Base-by-base conservation (phyloP, 164 flowering plant species). In the Macadamia integrifolia region DNA sequence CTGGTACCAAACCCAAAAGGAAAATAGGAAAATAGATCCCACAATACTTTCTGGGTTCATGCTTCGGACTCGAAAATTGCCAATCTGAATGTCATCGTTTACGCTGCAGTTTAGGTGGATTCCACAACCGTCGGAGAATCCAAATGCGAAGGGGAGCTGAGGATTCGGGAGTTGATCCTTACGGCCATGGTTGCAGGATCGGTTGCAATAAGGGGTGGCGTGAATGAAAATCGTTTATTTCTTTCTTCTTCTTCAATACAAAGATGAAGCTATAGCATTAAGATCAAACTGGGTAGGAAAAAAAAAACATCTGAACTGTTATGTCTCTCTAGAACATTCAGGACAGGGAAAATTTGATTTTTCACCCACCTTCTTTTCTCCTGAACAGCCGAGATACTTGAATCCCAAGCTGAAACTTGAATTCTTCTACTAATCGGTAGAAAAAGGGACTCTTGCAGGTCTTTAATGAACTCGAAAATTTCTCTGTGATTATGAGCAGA, bases 121-220 rank as follows among this genome's bases (percentile, higher is more conserved):
- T 17, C n/a, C 48, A 75, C 93, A 89, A 60, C 44, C 76, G 28
- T 75, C 10, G 63, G 95, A 88, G 86, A 88, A 88, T 1, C 97
- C 97, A 63, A 91, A 88, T 0, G 95, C 91, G 79, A 30, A 88
- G 0, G 69, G 23, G 23, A 23, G 23, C 0, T 23, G 23, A 23
- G 23, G 23, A 23, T 23, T 23, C 23, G 23, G 83, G 6, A 72
- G n/a, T 15, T 60, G 4, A 18, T 50, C 56, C 6, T 6, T 3
- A 53, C 8, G 35, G 53, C 32, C 14, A 43, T 18, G 3, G 71
- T 82, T 79, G 75, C 91, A 85, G 3, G 71, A 13, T 57, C 72
- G 69, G 62, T 68, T 53, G 77, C 87, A 83, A 17, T 1, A 0
- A 17, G 49, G 0, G 7, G 75, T 50, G 17, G 76, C 35, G 40